Evolutionary conservation across 805 yeast species (phyloP).

Genomic region (Lipomyces starkeyi): DNA sequence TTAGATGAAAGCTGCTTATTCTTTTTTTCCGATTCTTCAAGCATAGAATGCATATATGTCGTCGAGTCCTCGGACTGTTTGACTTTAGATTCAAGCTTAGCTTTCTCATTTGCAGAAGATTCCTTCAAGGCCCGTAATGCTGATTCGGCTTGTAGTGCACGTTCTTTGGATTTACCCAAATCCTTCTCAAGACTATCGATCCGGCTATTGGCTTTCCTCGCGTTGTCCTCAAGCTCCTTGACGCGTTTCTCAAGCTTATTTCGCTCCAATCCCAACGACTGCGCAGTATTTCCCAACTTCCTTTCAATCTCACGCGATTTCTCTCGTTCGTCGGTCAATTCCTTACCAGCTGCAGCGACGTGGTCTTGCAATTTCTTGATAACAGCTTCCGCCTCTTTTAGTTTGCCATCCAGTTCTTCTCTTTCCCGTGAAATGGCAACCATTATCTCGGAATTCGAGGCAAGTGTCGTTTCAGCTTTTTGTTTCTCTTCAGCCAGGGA

Average conservation of each 20-base stretch:
- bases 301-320: conserved; percentile 16
- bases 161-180: conserved; percentile 36
- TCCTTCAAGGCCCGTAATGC: conserved; percentile 19
- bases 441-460: background rate
- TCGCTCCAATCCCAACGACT: conserved; percentile 43
- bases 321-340: conserved; percentile 29
- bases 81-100: conserved; percentile 22
- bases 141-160: conserved; percentile 27
- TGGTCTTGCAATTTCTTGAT: conserved; percentile 20
- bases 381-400: conserved; percentile 15
- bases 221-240: conserved; percentile 48
- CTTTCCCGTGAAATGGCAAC: conserved; percentile 13
- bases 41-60: conserved; percentile 16
- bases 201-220: conserved; percentile 42
- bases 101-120: conserved; percentile 21
- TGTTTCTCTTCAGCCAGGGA: conserved; percentile 9
- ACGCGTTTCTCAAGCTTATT: conserved; percentile 39
- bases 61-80: conserved; percentile 40
- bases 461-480: conserved; percentile 11
- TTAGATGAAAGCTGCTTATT: conserved; percentile 16
- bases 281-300: conserved; percentile 30
- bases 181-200: conserved; percentile 48
- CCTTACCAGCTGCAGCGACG: conserved; percentile 17
- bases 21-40: conserved; percentile 36
- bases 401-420: conserved; percentile 9